phyloP scores from a whole-genome alignment of 352 stramenopile genomes.

The Hyaloperonospora arabidopsidis region DNA sequence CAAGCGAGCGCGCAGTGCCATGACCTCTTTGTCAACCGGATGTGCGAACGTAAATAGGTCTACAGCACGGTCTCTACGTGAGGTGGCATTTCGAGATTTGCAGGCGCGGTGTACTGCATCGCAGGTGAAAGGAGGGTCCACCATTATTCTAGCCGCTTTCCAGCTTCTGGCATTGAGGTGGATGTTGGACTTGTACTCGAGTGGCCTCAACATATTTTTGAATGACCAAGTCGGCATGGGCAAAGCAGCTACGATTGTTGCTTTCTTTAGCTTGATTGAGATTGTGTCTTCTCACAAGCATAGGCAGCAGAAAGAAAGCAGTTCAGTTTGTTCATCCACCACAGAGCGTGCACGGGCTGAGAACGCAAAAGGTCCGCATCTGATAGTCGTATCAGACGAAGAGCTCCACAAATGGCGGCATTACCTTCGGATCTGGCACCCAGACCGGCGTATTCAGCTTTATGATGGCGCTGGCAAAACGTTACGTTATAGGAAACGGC shows the following conservation, averaged over 20 bases:
- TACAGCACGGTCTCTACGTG: conserved; percentile 14
- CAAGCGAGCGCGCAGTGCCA: conserved; percentile 40
- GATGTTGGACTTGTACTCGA: conserved; percentile 70
- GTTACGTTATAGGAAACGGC: conserved; percentile 28
- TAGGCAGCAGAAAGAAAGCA: conserved; percentile 3
- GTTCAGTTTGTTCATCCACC: not conserved
- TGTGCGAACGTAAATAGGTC: conserved; percentile 7
- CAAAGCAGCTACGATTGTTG: conserved; percentile 68
- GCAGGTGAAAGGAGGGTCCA: conserved; percentile 22
- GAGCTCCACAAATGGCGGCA: conserved; percentile 79
- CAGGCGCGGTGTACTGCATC: conserved; percentile 21
- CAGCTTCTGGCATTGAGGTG: conserved; percentile 70
- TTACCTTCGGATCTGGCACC: conserved; percentile 53
- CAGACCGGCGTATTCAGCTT: conserved; percentile 47
- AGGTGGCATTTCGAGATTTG: conserved; percentile 24
- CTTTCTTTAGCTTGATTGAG: conserved; percentile 59
- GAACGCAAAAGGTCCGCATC: conserved; percentile 38
- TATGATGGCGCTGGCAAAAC: conserved; percentile 33
- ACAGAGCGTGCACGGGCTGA: not conserved
- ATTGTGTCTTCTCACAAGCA: conserved; percentile 27
- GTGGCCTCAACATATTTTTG: conserved; percentile 60
- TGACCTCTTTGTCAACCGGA: conserved; percentile 24
- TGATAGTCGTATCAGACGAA: conserved; percentile 69
- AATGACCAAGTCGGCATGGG: conserved; percentile 85
- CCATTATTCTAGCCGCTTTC: conserved; percentile 58